Evolutionary conservation across 257 asterid species (phyloP).

Genomic region (Ocimum tenuiflorum): DNA sequence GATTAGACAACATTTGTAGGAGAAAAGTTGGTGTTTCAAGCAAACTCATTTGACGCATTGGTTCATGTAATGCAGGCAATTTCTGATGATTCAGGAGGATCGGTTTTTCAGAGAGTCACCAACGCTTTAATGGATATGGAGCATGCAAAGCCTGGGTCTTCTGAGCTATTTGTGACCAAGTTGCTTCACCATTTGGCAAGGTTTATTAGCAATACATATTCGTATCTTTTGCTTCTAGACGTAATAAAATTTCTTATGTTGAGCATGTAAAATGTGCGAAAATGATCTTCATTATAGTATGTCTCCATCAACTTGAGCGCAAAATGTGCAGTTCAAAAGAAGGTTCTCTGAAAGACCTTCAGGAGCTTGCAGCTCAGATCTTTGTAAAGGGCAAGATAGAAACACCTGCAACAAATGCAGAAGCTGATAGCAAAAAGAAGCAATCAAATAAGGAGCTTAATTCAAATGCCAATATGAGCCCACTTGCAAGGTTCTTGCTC

Average conservation of each 20-base stretch:
- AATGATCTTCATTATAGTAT: conserved; percentile 8
- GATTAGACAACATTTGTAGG: not conserved
- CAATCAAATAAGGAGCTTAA: conserved; percentile 59
- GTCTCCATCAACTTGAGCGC: conserved; percentile 16
- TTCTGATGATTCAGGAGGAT: conserved; percentile 53
- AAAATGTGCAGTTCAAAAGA: conserved; percentile 66
- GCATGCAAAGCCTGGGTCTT: conserved; percentile 63
- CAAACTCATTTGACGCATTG: conserved; percentile 1
- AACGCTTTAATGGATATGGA: conserved; percentile 78
- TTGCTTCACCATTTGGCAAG: conserved; percentile 81
- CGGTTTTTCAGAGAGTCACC: conserved; percentile 47
- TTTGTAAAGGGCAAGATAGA: conserved; percentile 58
- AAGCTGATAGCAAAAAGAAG: conserved; percentile 61
- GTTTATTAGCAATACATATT: conserved; percentile 30
- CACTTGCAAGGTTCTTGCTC: conserved; percentile 95
- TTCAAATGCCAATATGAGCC: conserved; percentile 81
- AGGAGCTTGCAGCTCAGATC: conserved; percentile 62
- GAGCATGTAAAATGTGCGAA: not conserved
- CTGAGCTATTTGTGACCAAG: conserved; percentile 65
- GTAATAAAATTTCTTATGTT: not conserved
- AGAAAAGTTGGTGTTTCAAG: not conserved
- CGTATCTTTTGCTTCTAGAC: not conserved
- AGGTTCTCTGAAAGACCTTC: conserved; percentile 70
- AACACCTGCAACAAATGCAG: conserved; percentile 40
- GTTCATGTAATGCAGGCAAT: conserved; percentile 38